A percentile compares a stretch with the other conserved stretches of the same genome.
phyloP scores from a whole-genome alignment of 768 basidiomycete genomes.

The Pholiota molesta region DNA sequence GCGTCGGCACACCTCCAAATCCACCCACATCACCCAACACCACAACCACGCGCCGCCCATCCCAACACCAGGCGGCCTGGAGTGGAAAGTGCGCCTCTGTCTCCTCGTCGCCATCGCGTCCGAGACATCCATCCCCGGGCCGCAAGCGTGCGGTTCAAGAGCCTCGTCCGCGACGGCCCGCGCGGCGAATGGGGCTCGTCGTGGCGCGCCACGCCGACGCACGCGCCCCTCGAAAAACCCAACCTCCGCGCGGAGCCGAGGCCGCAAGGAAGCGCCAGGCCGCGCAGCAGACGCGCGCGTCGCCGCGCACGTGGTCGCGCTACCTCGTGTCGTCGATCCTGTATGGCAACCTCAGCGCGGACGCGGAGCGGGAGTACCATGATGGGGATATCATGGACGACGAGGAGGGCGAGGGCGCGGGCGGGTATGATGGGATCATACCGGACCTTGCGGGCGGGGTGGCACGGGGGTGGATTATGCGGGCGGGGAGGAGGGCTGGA shows the following conservation, averaged over 20 bases:
- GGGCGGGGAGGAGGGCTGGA: conserved; percentile 65
- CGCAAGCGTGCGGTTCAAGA: conserved; percentile 54
- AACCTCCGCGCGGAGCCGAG: conserved; percentile 25
- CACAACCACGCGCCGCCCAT: conserved; percentile 7
- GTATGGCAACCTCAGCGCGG: conserved; percentile 27
- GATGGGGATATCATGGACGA: conserved; percentile 56
- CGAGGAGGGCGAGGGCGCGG: conserved; percentile 35
- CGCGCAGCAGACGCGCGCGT: conserved; percentile 17
- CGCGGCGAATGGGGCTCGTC: conserved; percentile 74
- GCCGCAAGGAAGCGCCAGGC: conserved; percentile 13
- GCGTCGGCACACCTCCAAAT: conserved; percentile 39
- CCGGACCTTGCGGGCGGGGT: conserved; percentile 51
- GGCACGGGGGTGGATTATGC: conserved; percentile 49
- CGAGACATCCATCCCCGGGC: conserved; percentile 45
- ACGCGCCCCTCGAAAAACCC: conserved; percentile 63
- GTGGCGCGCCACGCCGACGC: conserved; percentile 59
- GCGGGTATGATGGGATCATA: conserved; percentile 52
- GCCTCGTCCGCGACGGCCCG: conserved; percentile 57
- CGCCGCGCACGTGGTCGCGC: conserved; percentile 40
- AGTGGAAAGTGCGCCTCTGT: conserved; percentile 88
- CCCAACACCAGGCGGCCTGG: conserved; percentile 66
- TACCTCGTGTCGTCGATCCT: conserved; percentile 40
- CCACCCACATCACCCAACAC: conserved; percentile 7
- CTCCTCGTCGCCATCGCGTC: conserved; percentile 79
- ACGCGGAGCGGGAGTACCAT: conserved; percentile 53